Conservation (phyloP, 352 stramenopile genomes). For the Globisporangium recalcitrans region DNA sequence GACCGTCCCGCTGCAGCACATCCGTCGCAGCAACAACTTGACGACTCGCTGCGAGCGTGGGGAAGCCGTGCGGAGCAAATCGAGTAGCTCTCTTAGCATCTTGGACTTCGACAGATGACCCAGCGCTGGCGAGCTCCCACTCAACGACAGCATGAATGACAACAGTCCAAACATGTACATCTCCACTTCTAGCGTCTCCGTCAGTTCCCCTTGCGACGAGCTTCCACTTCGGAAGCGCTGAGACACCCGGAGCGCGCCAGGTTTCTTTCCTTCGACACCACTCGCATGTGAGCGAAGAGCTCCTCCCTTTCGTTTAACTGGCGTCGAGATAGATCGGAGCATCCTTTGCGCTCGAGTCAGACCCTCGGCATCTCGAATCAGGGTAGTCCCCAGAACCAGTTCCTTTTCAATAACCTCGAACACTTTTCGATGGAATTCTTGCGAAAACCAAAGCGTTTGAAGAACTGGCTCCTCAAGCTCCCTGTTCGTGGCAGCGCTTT, state of each 20-base stretch:
- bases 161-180: conserved; percentile 64
- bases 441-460: conserved; percentile 85
- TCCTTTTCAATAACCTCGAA: conserved; percentile 85
- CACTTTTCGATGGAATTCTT: conserved; percentile 82
- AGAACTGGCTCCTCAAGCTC: conserved; percentile 68
- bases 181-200: conserved; percentile 80
- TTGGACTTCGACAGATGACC: conserved; percentile 52
- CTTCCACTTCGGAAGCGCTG: conserved; percentile 25
- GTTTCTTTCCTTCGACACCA: conserved; percentile 23
- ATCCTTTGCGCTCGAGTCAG: conserved; percentile 77
- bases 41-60: conserved; percentile 78
- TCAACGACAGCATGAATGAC: conserved; percentile 79
- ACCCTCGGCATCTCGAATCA: conserved; percentile 70
- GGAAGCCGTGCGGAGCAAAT: conserved; percentile 72
- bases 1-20: conserved; percentile 70
- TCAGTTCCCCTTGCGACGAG: conserved; percentile 29
- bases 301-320: conserved; percentile 43
- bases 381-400: conserved; percentile 54
- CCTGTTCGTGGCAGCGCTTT: conserved; percentile 64
- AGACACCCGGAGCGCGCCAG: not conserved
- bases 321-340: conserved; percentile 77
- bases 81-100: conserved; percentile 67
- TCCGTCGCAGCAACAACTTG: conserved; percentile 65
- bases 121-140: conserved; percentile 49
- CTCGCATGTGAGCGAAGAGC: conserved; percentile 42